A percentile compares a stretch with the other conserved stretches of the same genome.
These are phyloP conservation scores for Westerdykella sp. DNA, from an alignment of 2,329 filamentous ascomycete genomes.

Conservation along the genomic window DNA sequence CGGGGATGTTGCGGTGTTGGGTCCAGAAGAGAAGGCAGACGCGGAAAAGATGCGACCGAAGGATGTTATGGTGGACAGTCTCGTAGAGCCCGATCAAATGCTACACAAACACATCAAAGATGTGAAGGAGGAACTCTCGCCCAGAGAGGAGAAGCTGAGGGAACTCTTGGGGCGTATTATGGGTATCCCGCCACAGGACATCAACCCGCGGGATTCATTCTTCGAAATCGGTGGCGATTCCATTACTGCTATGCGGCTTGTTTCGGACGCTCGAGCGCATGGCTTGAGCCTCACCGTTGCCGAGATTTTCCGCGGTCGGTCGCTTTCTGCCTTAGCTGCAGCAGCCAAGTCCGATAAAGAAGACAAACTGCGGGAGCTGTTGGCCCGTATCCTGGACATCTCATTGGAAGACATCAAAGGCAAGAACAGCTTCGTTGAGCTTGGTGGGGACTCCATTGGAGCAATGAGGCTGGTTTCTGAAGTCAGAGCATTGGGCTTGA, in stretches of 20 bases:
- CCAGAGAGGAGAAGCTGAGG: conserved; percentile 22
- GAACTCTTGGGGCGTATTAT: conserved; percentile 24
- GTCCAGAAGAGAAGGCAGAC: conserved; percentile 24
- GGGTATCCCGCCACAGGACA: conserved; percentile 24
- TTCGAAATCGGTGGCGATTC: conserved; percentile 45
- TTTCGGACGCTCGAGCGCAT: conserved; percentile 33
- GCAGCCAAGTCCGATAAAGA: conserved; percentile 35
- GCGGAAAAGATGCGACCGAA: conserved; percentile 19
- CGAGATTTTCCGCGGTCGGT: conserved; percentile 40
- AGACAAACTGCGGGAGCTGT: conserved; percentile 21
- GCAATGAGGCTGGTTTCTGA: conserved; percentile 43
- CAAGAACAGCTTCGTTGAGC: conserved; percentile 41
- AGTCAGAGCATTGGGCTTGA: conserved; percentile 32
- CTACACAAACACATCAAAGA: conserved; percentile 2
- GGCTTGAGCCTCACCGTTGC: conserved; percentile 38
- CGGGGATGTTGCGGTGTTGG: conserved; percentile 23
- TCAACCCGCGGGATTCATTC: conserved; percentile 39
- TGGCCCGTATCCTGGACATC: conserved; percentile 27
- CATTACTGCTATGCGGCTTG: conserved; percentile 42
- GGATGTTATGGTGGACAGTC: conserved; percentile 19
- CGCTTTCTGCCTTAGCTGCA: conserved; percentile 49
- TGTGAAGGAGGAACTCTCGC: conserved; percentile 9
- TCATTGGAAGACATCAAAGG: conserved; percentile 30
- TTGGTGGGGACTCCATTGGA: conserved; percentile 44
- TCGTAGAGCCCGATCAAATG: conserved; percentile 7